Conservation (phyloP, 2,329 filamentous ascomycete species). For the Aspergillus calidoustus region DNA sequence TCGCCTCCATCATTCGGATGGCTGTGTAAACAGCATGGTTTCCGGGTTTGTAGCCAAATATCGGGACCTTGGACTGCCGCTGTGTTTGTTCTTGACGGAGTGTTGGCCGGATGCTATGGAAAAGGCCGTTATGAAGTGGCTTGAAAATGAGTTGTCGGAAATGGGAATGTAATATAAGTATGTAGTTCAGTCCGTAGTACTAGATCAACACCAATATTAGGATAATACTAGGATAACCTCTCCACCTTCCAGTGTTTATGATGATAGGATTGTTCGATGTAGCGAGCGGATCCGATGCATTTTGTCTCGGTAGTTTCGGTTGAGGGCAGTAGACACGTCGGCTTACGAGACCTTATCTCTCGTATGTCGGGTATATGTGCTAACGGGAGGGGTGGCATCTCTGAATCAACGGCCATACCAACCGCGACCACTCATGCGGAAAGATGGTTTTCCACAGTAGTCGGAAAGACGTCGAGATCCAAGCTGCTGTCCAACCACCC, state of each 20-base stretch:
- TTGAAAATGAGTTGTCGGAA: neutral
- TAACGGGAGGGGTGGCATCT: too few species aligned
- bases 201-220: neutral
- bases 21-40: neutral
- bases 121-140: neutral
- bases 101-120: neutral
- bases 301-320: too few species aligned
- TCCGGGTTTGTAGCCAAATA: neutral
- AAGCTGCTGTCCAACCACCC: neutral
- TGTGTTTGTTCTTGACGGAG: neutral
- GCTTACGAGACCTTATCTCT: too few species aligned
- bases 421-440: neutral
- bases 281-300: neutral
- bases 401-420: neutral
- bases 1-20: neutral
- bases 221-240: neutral
- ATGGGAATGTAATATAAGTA: neutral
- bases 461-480: neutral
- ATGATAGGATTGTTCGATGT: neutral
- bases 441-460: neutral
- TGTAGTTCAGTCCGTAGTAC: neutral
- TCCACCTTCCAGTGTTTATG: neutral
- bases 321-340: too few species aligned
- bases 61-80: neutral
- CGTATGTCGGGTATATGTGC: too few species aligned